Percentiles rank a stretch among this genome's conserved stretches.
phyloP scores from a whole-genome alignment of 225 moss, liverwort and hornwort species.

The Rhytidiadelphus loreus region DNA sequence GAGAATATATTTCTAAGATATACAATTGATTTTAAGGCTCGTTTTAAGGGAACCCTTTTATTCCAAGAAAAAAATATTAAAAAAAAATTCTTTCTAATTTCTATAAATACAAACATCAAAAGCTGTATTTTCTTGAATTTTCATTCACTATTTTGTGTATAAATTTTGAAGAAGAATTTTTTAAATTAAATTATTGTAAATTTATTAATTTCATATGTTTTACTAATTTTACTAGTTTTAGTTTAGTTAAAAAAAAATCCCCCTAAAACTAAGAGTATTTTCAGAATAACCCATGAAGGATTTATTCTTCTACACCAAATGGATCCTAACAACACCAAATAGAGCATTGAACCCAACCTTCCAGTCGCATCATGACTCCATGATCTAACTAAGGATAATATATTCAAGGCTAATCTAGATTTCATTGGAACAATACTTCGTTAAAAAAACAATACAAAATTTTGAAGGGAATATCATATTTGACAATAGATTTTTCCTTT shows the following conservation, averaged over 20 bases:
- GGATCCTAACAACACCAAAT: not conserved
- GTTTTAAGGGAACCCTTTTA: fast-evolving
- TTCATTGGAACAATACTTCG: not conserved
- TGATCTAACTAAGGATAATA: not conserved
- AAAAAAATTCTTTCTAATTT: too few relatives aligned
- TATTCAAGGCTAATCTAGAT: not conserved
- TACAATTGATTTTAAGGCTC: too few relatives aligned
- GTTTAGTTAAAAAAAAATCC: too few relatives aligned
- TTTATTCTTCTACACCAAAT: not conserved
- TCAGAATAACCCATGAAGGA: not conserved
- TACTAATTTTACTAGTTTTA: too few relatives aligned
- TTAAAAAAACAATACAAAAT: not conserved
- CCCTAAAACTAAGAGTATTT: not conserved
- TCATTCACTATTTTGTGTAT: not conserved
- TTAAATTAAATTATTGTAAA: not conserved
- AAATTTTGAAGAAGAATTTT: not conserved
- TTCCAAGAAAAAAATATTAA: fast-evolving
- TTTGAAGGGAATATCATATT: too few relatives aligned
- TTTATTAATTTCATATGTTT: too few relatives aligned
- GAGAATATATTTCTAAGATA: not conserved
- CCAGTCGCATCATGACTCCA: not conserved
- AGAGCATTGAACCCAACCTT: not conserved
- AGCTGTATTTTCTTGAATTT: not conserved
- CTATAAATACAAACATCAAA: too few relatives aligned
- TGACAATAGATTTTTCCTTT: not conserved